Evolutionary conservation across 805 yeast genomes (phyloP), one percentile per base, ranked within the genome.

Genomic region (Metschnikowia corniflorae): DNA sequence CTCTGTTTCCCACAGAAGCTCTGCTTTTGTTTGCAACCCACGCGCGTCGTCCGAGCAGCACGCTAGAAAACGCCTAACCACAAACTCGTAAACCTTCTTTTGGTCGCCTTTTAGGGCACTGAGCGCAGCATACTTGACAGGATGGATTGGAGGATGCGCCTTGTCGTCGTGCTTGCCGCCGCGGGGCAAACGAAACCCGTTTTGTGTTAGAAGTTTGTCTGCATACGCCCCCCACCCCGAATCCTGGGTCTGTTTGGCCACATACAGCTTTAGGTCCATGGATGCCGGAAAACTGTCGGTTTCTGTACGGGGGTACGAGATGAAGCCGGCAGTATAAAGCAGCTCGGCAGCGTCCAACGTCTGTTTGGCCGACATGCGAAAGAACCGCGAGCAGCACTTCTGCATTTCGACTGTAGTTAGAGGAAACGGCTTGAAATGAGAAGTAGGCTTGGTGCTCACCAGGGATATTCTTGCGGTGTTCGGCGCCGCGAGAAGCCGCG

Each of bases 121-220:
- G 15, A 58, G 38, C 31, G 60, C 66, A 20, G 53, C 70, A 46
- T 65, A 75, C 40, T 63, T 65, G 8, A 86, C 78, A 0, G 99
- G 99, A 59, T 93, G 97, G 40, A 93, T 93, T 0, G 99, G 97
- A 4, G 98, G 97, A 73, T 93, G 99, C 16, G 98, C 97, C 54
- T 87, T 80, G 63, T 93, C 99, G 54, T 88, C 85, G 54, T 86
- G 81, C 9, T 67, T 71, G 4, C 99, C 99, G 26, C 70, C 70
- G 33, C 97, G 64, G 0, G 99, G 98, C 4, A 53, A 52, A n/a
- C 69, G 52, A 51, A 73, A 84, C 26, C 70, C 71, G 22, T 70
- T 71, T 16, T 31, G 47, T 3, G 58, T 35, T 3, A 58, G 45
- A 40, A 65, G 42, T 41, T 61, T 40, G 17, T 17, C 33, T 0